Conservation (phyloP, 2,329 filamentous ascomycete species). For the Fusarium avenaceum region DNA sequence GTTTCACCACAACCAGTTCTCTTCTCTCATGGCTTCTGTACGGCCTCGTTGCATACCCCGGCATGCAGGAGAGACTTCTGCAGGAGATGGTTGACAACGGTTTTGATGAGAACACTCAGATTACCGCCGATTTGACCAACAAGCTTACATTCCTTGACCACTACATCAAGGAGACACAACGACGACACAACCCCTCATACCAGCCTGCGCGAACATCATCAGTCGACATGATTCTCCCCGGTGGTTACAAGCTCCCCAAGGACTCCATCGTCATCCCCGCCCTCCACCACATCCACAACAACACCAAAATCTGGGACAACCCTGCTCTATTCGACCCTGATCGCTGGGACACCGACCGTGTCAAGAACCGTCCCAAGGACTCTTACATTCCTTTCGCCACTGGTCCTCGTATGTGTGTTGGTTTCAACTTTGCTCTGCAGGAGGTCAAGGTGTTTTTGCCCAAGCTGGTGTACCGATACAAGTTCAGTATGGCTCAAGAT, state of each 20-base stretch:
- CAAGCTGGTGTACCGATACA: constrained; percentile 71
- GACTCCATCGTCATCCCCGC: constrained; percentile 67
- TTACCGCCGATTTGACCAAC: constrained; percentile 63
- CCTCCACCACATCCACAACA: constrained; percentile 66
- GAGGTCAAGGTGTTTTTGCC: constrained; percentile 71
- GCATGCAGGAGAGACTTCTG: constrained; percentile 68
- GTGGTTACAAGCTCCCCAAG: constrained; percentile 68
- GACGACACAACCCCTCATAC: constrained; percentile 71
- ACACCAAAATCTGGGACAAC: constrained; percentile 69
- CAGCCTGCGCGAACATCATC: constrained; percentile 71
- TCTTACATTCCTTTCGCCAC: constrained; percentile 71
- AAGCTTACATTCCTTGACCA: constrained; percentile 67
- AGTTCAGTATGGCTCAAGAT: constrained; percentile 65
- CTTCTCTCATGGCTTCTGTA: constrained; percentile 72
- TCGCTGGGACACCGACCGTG: constrained; percentile 68
- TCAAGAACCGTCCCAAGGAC: constrained; percentile 64
- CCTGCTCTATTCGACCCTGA: constrained; percentile 70
- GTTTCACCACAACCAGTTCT: constrained; percentile 71
- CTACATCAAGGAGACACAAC: constrained; percentile 72
- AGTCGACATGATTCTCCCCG: constrained; percentile 68
- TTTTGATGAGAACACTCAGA: constrained; percentile 58
- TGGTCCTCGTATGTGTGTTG: constrained; percentile 71
- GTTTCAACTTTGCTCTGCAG: constrained; percentile 73
- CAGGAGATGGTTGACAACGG: constrained; percentile 69
- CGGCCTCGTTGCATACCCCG: constrained; percentile 65